phyloP scores from a whole-genome alignment of 306 rosid species.

The Trichosanthes truncata region DNA sequence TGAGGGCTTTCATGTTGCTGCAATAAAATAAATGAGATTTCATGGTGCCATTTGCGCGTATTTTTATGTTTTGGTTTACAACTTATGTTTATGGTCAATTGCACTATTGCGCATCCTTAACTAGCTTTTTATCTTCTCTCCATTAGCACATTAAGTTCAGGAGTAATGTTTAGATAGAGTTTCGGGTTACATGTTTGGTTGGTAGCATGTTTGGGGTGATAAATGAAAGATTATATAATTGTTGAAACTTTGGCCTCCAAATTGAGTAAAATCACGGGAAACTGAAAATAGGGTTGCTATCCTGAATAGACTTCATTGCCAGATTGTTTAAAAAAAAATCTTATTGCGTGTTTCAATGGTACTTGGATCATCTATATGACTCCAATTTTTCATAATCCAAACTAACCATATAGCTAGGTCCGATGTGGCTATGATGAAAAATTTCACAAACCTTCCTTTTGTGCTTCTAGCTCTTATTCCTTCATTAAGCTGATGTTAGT shows the following conservation, averaged over 20 bases:
- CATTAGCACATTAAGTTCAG: neutral
- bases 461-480: neutral
- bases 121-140: neutral
- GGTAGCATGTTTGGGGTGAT: neutral
- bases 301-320: neutral
- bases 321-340: neutral
- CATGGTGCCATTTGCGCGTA: neutral
- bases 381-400: neutral
- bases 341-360: neutral
- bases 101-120: neutral
- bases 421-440: neutral
- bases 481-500: neutral
- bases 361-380: neutral
- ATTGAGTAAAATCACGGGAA: neutral
- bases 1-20: neutral
- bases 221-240: neutral
- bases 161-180: neutral
- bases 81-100: neutral
- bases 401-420: neutral
- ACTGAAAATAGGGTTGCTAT: neutral
- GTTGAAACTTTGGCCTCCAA: neutral
- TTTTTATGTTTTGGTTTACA: neutral
- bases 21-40: neutral
- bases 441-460: neutral
- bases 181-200: neutral